Evolutionary conservation across 2,329 filamentous ascomycete species (phyloP).

Genomic region (Cordyceps pruinosa): DNA sequence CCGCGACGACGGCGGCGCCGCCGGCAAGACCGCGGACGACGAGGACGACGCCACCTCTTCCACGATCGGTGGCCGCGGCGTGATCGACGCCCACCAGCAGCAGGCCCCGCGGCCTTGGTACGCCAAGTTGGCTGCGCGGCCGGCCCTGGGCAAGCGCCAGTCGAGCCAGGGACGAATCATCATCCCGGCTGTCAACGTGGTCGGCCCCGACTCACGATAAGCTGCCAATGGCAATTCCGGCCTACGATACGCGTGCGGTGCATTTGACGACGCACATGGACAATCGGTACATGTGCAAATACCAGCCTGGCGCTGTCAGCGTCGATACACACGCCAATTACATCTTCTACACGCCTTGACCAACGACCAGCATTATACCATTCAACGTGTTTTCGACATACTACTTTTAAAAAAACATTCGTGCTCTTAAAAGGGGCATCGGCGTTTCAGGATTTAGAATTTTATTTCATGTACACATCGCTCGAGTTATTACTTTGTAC

Average conservation of each 20-base stretch:
- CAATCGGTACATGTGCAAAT: background rate
- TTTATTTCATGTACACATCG: background rate
- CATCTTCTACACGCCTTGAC: background rate
- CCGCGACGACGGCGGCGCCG: background rate
- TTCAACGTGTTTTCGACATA: background rate
- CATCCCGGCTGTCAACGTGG: conserved; percentile 26
- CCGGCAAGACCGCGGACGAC: background rate
- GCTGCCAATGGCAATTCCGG: background rate
- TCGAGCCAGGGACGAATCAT: conserved; percentile 36
- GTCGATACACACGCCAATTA: background rate
- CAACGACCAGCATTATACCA: background rate
- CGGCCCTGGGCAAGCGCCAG: conserved; percentile 35
- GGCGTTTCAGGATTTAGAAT: background rate
- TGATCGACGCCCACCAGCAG: background rate
- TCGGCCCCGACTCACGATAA: conserved; percentile 1
- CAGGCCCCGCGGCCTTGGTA: conserved; percentile 33
- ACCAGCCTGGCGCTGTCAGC: conserved; percentile 3
- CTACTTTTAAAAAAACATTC: background rate
- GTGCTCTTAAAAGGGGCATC: background rate
- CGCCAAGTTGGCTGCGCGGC: conserved; percentile 32
- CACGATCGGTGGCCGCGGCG: conserved; percentile 3
- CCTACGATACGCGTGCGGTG: background rate
- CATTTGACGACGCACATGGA: background rate
- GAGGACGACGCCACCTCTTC: background rate
- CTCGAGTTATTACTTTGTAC: background rate